Base-by-base conservation (phyloP, 2,329 filamentous ascomycete species). In the Beauveria scarabaeidicola region DNA sequence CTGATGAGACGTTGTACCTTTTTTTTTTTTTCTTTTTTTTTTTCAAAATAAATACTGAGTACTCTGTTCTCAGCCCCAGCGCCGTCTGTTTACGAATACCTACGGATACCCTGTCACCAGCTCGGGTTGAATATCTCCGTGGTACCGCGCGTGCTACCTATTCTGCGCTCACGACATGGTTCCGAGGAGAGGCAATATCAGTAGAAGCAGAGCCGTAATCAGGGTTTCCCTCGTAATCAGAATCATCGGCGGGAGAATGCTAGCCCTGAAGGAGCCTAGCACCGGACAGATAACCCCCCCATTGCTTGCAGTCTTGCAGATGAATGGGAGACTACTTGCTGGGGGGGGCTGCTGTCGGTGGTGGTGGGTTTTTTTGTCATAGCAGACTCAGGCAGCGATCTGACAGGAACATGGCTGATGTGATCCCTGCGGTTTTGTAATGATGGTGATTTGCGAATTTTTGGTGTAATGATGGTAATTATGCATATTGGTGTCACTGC, bases 221-320 rank as follows among this genome's bases (percentile, higher is more conserved):
- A 47, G 43, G 19, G 21, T 38, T 38, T 38, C 19, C 1, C 9
- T 15, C 13, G n/a, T 32, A 23, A 21, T 10, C n/a, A 29, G 27
- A 36, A 27, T 55, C 32, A 38, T 41, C 17, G 17, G 43, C 36
- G 5, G 36, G 7, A 17, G 46, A 48, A 9, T 29, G 11, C 21
- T 32, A 43, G 46, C 55, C 36, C 11, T 32, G 46, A 58, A 32
- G 27, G n/a, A 38, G 38, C n/a, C 44, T 46, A 56, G 46, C 25
- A 50, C 47, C 38, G 55, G 47, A 19, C n/a, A 52, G 25, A 40
- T 57, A 46, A 40, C 27, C 41, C 52, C 53, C 53, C 53, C 53
- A 47, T 47, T 47, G 27, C 52, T 36, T 53, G 21, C 15, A 53
- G 38, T 19, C 52, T 36, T 53, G 21, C 15, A 53, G 38, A 36